Evolutionary conservation across 2,329 filamentous ascomycete genomes (phyloP).

Genomic region (Colletotrichum truncatum): DNA sequence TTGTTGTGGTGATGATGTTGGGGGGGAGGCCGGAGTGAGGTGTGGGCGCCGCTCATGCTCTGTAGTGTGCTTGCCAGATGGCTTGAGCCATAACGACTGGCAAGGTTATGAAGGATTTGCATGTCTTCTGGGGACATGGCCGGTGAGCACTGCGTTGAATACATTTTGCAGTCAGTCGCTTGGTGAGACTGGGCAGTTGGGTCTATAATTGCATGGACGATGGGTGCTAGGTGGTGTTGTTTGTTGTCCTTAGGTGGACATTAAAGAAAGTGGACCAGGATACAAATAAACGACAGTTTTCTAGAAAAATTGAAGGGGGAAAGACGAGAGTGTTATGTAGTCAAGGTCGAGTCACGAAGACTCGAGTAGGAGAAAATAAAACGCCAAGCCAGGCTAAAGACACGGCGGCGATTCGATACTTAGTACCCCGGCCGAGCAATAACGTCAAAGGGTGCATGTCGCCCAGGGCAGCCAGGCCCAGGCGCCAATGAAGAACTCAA

Average conservation of each 20-base stretch:
- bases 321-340: conserved; percentile 12
- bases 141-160: not conserved
- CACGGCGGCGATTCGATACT: not conserved
- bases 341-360: not conserved
- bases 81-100: conserved; percentile 16
- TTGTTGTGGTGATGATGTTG: not conserved
- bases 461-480: not conserved
- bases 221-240: not conserved
- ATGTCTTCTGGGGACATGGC: conserved; percentile 19
- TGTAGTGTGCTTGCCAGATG: conserved; percentile 7
- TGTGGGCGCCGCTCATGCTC: conserved; percentile 1
- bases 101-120: conserved; percentile 4
- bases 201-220: not conserved
- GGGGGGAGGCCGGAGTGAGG: not conserved
- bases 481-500: conserved; percentile 4
- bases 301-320: too few relatives aligned
- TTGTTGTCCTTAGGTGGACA: not conserved
- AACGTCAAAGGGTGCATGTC: conserved; percentile 12
- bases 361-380: not conserved
- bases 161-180: conserved; percentile 11
- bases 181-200: not conserved
- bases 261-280: not conserved
- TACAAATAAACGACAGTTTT: not conserved
- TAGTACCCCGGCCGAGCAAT: conserved; percentile 17
- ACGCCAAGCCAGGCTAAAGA: not conserved